Evolutionary conservation across 1,284 basidiomycete species (phyloP).

Genomic region (Rhodofomes roseus): DNA sequence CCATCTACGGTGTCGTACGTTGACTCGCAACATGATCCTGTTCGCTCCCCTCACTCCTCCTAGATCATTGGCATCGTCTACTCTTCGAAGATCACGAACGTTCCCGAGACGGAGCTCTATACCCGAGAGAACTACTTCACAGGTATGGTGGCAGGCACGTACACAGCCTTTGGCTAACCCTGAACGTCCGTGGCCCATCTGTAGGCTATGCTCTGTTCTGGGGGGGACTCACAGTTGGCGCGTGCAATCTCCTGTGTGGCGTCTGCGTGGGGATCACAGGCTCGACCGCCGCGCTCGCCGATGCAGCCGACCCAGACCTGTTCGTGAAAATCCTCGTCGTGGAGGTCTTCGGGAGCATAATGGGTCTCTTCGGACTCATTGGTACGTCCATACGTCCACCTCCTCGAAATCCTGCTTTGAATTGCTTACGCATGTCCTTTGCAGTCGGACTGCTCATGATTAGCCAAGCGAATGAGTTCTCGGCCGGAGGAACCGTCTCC

Average conservation of each 20-base stretch:
- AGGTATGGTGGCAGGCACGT: slow-evolving; percentile 41
- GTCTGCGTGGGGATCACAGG: slow-evolving; percentile 89
- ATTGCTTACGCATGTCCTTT: not conserved
- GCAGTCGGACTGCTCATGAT: slow-evolving; percentile 70
- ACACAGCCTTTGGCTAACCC: not conserved
- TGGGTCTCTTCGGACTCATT: slow-evolving; percentile 90
- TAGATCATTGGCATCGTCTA: slow-evolving; percentile 95
- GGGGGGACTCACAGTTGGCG: slow-evolving; percentile 88
- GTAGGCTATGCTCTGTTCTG: slow-evolving; percentile 90
- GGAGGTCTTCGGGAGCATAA: slow-evolving; percentile 91
- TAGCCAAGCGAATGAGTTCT: slow-evolving; percentile 53
- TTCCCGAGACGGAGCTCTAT: slow-evolving; percentile 66
- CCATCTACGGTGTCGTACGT: slow-evolving; percentile 91
- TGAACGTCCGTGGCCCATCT: not conserved
- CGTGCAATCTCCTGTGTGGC: slow-evolving; percentile 93
- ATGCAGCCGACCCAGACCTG: slow-evolving; percentile 88
- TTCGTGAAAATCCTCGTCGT: slow-evolving; percentile 95
- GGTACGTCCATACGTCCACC: slow-evolving; percentile 49
- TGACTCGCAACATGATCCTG: not conserved
- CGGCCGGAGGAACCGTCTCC: slow-evolving; percentile 28
- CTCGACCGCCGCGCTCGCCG: slow-evolving; percentile 87
- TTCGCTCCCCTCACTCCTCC: not conserved
- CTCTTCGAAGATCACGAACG: slow-evolving; percentile 69
- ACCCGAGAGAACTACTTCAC: slow-evolving; percentile 88
- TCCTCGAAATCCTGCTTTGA: not conserved